Conservation (phyloP, 2,329 filamentous ascomycete genomes). For the Xylariaceae sp. region DNA sequence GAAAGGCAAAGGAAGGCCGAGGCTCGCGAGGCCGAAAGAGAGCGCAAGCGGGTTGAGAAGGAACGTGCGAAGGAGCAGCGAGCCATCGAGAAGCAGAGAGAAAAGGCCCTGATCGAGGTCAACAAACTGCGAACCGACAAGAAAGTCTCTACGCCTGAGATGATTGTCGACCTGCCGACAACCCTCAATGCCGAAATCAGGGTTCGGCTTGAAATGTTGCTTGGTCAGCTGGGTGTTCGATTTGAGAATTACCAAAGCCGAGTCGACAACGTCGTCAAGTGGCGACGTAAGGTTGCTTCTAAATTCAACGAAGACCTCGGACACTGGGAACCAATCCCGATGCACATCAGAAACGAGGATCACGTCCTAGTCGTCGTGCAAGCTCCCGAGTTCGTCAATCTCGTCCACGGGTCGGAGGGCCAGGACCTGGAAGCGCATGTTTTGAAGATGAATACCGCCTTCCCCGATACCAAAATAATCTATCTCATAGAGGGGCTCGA, state of each 20-base stretch:
- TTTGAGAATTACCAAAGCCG: constrained; percentile 48
- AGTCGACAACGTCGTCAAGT: constrained; percentile 61
- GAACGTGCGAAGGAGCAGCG: constrained; percentile 64
- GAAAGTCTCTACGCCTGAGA: constrained; percentile 72
- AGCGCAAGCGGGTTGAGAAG: constrained; percentile 58
- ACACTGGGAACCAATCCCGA: constrained; percentile 65
- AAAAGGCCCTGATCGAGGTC: constrained; percentile 68
- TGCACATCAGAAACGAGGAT: constrained; percentile 56
- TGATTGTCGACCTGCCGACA: constrained; percentile 72
- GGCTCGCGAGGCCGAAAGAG: constrained; percentile 57
- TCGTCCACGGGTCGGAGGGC: constrained; percentile 52
- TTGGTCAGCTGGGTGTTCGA: constrained; percentile 54
- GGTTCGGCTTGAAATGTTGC: constrained; percentile 52
- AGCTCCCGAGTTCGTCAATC: constrained; percentile 67
- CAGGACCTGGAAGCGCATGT: constrained; percentile 63
- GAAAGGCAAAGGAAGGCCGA: constrained; percentile 50
- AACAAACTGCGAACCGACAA: constrained; percentile 76
- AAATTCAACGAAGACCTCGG: constrained; percentile 62
- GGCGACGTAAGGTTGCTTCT: constrained; percentile 69
- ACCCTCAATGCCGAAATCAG: constrained; percentile 53
- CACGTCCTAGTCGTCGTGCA: constrained; percentile 65
- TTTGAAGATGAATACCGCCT: constrained; percentile 54
- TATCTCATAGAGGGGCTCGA: constrained; percentile 74
- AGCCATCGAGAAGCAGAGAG: constrained; percentile 63
- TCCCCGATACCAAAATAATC: constrained; percentile 58